Conservation (phyloP, 768 basidiomycete species). For the Tylopilus sp. region DNA sequence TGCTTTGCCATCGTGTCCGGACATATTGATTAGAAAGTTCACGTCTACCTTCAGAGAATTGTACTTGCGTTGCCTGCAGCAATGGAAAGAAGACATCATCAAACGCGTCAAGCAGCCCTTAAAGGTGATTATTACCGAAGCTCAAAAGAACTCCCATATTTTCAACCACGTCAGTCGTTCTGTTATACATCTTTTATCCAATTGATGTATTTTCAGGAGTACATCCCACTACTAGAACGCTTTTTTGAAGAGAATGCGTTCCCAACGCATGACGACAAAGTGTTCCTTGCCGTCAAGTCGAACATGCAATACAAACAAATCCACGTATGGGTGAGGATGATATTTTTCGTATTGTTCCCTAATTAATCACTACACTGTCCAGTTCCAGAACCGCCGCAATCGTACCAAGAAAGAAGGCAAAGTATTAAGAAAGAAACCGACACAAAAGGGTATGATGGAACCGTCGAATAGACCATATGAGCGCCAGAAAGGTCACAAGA, state of each 20-base stretch:
- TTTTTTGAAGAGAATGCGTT: slow-evolving; percentile 15
- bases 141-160: not conserved
- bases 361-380: rapidly evolving
- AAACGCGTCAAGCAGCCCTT: not conserved
- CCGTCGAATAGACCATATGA: not conserved
- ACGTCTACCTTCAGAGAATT: not conserved
- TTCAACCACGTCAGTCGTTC: not conserved
- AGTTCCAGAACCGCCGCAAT: slow-evolving; percentile 17
- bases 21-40: rapidly evolving
- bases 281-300: slow-evolving; percentile 9
- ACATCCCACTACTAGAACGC: slow-evolving; percentile 4
- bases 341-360: rapidly evolving
- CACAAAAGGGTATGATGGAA: not conserved
- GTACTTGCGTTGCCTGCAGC: not conserved
- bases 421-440: not conserved
- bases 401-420: slow-evolving; percentile 6
- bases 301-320: slow-evolving; percentile 16
- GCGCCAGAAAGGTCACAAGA: no score
- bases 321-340: slow-evolving; percentile 12
- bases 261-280: slow-evolving; percentile 8
- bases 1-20: rapidly evolving
- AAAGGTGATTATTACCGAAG: rapidly evolving
- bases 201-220: not conserved
- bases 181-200: rapidly evolving
- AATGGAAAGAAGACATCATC: slow-evolving; percentile 1